Conservation (phyloP, 768 basidiomycete genomes). For the Hericium coralloides region DNA sequence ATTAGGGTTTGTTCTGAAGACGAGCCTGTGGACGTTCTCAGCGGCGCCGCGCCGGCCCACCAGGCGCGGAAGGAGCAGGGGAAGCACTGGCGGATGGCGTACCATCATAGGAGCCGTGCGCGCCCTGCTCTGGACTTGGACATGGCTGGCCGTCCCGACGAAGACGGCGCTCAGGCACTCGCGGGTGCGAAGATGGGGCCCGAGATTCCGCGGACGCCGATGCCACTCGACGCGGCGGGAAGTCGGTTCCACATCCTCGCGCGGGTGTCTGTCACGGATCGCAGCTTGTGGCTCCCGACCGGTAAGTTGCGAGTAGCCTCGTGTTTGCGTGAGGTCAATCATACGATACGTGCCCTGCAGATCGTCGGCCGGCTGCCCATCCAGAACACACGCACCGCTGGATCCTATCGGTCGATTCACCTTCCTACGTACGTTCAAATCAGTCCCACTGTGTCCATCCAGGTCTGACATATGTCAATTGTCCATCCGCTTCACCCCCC, state of each 20-base stretch:
- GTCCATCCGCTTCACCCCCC: background rate
- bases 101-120: conserved; percentile 33
- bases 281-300: conserved; percentile 34
- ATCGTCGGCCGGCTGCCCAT: conserved; percentile 19
- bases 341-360: conserved; percentile 16
- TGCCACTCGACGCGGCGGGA: conserved; percentile 9
- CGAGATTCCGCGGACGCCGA: background rate
- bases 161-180: background rate
- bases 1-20: conserved; percentile 30
- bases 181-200: background rate
- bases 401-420: conserved; percentile 35
- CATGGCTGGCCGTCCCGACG: conserved; percentile 1
- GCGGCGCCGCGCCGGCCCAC: conserved; percentile 3
- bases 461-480: background rate
- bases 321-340: background rate
- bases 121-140: conserved; percentile 27
- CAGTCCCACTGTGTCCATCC: background rate
- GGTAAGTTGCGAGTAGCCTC: conserved; percentile 19
- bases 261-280: conserved; percentile 33
- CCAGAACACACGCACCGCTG: conserved; percentile 35
- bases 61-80: background rate
- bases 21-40: conserved; percentile 25
- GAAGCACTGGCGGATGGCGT: conserved; percentile 27
- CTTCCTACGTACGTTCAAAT: conserved; percentile 34
- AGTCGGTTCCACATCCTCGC: conserved; percentile 40